phyloP scores from a whole-genome alignment of 305 asterid genomes.

The Petunia hybrid region DNA sequence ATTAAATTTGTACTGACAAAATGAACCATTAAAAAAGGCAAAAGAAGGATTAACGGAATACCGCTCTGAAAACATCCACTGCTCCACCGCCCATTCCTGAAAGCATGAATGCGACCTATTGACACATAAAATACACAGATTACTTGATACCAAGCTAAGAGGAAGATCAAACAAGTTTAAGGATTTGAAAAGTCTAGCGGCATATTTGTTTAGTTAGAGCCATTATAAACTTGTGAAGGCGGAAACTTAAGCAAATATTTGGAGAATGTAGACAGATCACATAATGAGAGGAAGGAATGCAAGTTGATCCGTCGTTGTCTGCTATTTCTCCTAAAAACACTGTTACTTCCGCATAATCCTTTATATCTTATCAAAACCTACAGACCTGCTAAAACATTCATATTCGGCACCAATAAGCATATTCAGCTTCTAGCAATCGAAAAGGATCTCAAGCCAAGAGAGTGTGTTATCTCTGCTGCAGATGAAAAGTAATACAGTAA shows the following conservation, averaged over 20 bases:
- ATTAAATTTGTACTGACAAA: neutral
- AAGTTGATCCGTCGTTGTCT: no score
- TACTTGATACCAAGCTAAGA: neutral
- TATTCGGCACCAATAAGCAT: neutral
- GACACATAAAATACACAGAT: constrained; percentile 24
- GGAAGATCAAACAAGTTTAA: neutral
- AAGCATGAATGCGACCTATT: constrained; percentile 93
- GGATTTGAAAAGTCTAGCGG: constrained; percentile 14
- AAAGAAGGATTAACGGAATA: constrained; percentile 37
- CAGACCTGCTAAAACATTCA: neutral
- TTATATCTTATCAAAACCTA: neutral
- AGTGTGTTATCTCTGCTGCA: neutral
- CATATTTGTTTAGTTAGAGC: neutral
- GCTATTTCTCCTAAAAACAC: no score
- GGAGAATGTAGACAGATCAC: constrained; percentile 2
- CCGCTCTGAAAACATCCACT: constrained; percentile 88
- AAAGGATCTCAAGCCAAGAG: neutral
- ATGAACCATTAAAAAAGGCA: constrained; percentile 16
- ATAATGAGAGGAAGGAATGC: neutral
- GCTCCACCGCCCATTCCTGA: constrained; percentile 93
- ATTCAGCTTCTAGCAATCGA: neutral
- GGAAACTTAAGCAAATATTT: neutral
- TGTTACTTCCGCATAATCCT: neutral
- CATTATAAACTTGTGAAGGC: neutral
- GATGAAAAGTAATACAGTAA: neutral